Conservation (phyloP, 106 monocot genomes). For the Allium fistulosum region DNA sequence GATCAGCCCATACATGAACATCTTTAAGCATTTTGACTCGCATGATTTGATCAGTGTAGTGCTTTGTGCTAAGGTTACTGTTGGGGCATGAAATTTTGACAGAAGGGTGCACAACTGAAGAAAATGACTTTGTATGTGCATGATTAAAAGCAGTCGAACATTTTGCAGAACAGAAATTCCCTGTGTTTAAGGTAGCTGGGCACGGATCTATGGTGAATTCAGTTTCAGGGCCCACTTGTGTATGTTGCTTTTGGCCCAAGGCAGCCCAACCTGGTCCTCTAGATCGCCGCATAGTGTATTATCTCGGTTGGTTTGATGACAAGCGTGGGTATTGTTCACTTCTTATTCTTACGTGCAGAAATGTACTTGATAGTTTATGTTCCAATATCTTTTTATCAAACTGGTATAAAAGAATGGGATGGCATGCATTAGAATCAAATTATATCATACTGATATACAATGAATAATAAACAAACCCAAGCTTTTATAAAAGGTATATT, state of each 20-base stretch:
- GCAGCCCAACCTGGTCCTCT: slow-evolving; percentile 72
- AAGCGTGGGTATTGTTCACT: not conserved
- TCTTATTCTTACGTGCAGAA: not conserved
- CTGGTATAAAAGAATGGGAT: not conserved
- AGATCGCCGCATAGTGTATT: slow-evolving; percentile 29
- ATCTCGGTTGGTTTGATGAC: not conserved
- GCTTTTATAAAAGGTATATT: no score
- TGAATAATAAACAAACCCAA: no score
- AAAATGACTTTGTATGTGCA: slow-evolving; percentile 33
- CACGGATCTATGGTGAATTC: slow-evolving; percentile 35
- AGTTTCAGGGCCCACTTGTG: slow-evolving; percentile 10
- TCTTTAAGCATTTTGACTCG: slow-evolving; percentile 41
- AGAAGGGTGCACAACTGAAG: slow-evolving; percentile 41
- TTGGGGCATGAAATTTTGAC: slow-evolving; percentile 3
- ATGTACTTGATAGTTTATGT: not conserved
- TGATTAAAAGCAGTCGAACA: slow-evolving; percentile 1
- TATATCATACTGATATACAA: no score
- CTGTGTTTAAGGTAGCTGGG: slow-evolving; percentile 41
- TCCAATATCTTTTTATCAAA: not conserved
- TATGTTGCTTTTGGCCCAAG: slow-evolving; percentile 48
- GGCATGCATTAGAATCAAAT: no score
- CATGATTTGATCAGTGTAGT: not conserved
- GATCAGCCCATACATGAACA: slow-evolving; percentile 64
- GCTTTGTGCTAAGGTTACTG: not conserved
- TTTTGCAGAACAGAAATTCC: not conserved